Percentiles rank a stretch among this genome's conserved stretches.
Conservation (phyloP, 2,329 filamentous ascomycete species). For the Beauveria asiatica region DNA sequence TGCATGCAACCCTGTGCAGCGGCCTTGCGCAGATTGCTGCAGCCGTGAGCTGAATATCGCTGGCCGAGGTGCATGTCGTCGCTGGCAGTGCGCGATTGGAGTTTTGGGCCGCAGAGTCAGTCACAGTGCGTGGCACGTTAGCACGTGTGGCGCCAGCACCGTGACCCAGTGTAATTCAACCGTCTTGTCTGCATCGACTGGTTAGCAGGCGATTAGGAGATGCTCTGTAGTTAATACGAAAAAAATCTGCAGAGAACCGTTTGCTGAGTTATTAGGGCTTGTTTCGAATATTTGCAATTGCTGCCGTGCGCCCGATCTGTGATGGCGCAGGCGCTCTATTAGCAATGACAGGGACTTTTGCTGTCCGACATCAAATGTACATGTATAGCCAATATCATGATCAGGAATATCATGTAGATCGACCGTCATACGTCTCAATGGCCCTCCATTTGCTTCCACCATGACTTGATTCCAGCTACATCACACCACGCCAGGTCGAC, state of each 20-base stretch:
- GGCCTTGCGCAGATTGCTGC: neutral
- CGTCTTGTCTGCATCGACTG: neutral
- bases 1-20: neutral
- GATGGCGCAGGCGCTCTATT: neutral
- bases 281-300: too few relatives aligned
- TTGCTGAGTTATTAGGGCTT: neutral
- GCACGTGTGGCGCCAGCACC: neutral
- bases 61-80: neutral
- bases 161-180: constrained; percentile 5
- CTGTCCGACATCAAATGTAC: neutral
- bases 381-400: neutral
- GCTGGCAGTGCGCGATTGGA: neutral
- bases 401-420: neutral
- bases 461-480: constrained; percentile 33
- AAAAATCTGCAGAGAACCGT: neutral
- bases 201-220: neutral
- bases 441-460: constrained; percentile 31
- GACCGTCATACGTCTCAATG: neutral
- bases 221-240: neutral
- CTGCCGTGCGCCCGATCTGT: neutral
- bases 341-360: too few relatives aligned
- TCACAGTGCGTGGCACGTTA: constrained; percentile 1
- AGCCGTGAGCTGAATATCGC: neutral
- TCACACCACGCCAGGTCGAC: constrained; percentile 40
- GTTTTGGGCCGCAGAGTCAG: constrained; percentile 2